Conservation (phyloP, 176 grass and related monocot genomes). For the Oryza longistaminata region DNA sequence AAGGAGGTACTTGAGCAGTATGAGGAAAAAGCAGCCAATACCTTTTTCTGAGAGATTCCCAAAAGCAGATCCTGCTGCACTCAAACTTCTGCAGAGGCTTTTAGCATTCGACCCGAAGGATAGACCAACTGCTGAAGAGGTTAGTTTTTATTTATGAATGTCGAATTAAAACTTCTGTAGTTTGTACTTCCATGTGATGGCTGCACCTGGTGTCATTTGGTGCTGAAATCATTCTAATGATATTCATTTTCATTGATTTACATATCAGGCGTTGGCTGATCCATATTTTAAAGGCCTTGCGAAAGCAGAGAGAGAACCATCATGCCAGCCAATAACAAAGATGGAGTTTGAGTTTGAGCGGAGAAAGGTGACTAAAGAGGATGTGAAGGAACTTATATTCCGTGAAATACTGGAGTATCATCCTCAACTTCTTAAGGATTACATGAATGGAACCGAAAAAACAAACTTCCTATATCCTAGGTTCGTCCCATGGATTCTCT, state of each 20-base stretch:
- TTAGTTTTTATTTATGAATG: constrained; percentile 21
- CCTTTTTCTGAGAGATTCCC: constrained; percentile 85
- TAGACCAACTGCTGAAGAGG: constrained; percentile 92
- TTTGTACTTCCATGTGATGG: neutral
- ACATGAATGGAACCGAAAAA: constrained; percentile 70
- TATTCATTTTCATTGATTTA: constrained; percentile 9
- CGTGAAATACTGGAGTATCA: constrained; percentile 91
- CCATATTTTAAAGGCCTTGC: constrained; percentile 95
- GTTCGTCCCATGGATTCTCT: constrained; percentile 42
- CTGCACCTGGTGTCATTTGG: neutral
- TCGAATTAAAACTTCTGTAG: constrained; percentile 1
- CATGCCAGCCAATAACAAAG: constrained; percentile 88
- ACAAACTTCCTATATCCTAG: constrained; percentile 88
- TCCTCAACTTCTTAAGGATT: constrained; percentile 87
- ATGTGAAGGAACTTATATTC: constrained; percentile 94
- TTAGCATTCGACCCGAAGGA: constrained; percentile 96
- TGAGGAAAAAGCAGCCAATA: constrained; percentile 78
- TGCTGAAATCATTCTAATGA: constrained; percentile 26
- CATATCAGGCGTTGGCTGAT: constrained; percentile 78
- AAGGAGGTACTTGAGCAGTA: constrained; percentile 81
- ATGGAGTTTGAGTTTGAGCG: constrained; percentile 99
- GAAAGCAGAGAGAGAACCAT: constrained; percentile 87
- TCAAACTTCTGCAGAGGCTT: constrained; percentile 84
- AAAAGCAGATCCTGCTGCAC: constrained; percentile 83
- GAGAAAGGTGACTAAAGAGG: constrained; percentile 91